Percentiles rank a stretch among this genome's conserved stretches.
Evolutionary conservation across 2,329 filamentous ascomycete genomes (phyloP).

Genomic region (Phaeosphaeria sp.): DNA sequence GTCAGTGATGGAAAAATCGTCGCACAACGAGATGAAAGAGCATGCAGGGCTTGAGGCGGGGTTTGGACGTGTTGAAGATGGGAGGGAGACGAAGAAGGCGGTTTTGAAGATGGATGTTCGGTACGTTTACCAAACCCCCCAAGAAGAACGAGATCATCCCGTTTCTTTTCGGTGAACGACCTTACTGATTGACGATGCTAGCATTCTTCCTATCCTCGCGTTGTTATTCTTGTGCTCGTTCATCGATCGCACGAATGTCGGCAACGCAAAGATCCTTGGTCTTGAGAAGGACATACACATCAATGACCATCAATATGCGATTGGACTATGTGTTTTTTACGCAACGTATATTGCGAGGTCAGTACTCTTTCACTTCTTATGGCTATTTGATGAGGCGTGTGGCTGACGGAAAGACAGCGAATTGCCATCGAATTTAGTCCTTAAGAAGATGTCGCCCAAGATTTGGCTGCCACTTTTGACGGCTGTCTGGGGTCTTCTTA

Average conservation of each 20-base stretch:
- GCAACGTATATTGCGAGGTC: slow-evolving; percentile 67
- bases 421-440: slow-evolving; percentile 67
- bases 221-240: slow-evolving; percentile 71
- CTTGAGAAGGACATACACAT: slow-evolving; percentile 63
- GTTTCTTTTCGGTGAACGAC: slow-evolving; percentile 6
- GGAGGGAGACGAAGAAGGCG: slow-evolving; percentile 40
- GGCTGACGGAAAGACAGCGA: slow-evolving; percentile 53
- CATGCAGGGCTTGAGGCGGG: slow-evolving; percentile 25
- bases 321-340: slow-evolving; percentile 70
- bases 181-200: not conserved
- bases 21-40: slow-evolving; percentile 29
- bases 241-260: slow-evolving; percentile 74
- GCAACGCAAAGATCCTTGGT: slow-evolving; percentile 71
- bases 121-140: slow-evolving; percentile 30
- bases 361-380: slow-evolving; percentile 11
- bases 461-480: slow-evolving; percentile 67
- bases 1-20: slow-evolving; percentile 15
- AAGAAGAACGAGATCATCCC: too few species aligned
- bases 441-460: slow-evolving; percentile 66
- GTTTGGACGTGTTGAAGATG: slow-evolving; percentile 10
- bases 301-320: slow-evolving; percentile 67
- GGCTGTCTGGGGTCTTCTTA: slow-evolving; percentile 64
- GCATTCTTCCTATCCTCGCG: slow-evolving; percentile 67
- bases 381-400: not conserved
- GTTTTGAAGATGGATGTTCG: slow-evolving; percentile 63